These are phyloP conservation scores for Colletotrichum sidae DNA, from an alignment of 2,329 filamentous ascomycete genomes.

Conservation along the genomic window DNA sequence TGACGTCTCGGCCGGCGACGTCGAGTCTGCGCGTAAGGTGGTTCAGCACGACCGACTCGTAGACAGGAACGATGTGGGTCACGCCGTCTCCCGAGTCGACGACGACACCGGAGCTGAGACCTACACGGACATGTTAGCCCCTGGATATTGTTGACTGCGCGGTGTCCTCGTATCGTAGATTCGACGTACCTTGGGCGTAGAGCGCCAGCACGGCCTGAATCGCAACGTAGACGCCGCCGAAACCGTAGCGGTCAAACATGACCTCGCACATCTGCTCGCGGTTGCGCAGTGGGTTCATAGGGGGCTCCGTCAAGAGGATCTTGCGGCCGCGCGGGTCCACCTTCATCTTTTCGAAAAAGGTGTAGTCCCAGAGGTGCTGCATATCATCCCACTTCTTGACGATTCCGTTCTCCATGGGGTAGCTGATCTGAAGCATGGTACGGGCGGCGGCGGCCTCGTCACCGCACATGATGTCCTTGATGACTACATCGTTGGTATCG, in stretches of 20 bases:
- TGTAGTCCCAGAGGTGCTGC: conserved; percentile 99
- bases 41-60: conserved; percentile 97
- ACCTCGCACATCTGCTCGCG: conserved; percentile 98
- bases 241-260: conserved; percentile 98
- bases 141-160: not conserved
- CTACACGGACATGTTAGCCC: conserved; percentile 52
- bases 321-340: conserved; percentile 92
- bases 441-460: conserved; percentile 96
- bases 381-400: conserved; percentile 99
- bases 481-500: conserved; percentile 68
- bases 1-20: conserved; percentile 96
- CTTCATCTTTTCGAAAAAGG: conserved; percentile 97
- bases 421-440: conserved; percentile 98
- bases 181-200: conserved; percentile 86
- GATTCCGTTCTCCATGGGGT: conserved; percentile 99
- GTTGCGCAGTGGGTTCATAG: conserved; percentile 97
- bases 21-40: conserved; percentile 94
- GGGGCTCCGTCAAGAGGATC: conserved; percentile 96
- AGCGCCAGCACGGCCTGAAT: conserved; percentile 97
- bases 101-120: conserved; percentile 93
- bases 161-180: not conserved
- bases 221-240: conserved; percentile 96
- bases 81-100: conserved; percentile 98
- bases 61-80: conserved; percentile 98
- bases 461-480: conserved; percentile 99